Conservation (phyloP, 2,329 filamentous ascomycete genomes). For the Thyridium curvatum region DNA sequence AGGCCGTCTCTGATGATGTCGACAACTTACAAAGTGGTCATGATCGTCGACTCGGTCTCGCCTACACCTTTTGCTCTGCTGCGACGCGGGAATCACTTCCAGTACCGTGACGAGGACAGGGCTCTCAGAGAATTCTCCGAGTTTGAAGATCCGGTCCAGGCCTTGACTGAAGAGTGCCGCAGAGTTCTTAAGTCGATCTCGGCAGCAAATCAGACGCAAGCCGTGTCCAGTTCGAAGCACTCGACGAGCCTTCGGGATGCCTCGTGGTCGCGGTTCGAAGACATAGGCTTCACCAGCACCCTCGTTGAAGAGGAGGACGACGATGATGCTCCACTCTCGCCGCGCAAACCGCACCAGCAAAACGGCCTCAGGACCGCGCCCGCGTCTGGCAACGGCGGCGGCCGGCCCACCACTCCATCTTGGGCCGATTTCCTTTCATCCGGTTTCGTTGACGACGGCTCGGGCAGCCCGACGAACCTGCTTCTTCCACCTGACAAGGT, state of each 20-base stretch:
- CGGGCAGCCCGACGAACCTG: constrained; percentile 57
- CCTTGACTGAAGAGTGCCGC: constrained; percentile 88
- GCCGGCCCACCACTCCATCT: constrained; percentile 86
- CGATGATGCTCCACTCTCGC: constrained; percentile 40
- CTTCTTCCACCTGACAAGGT: constrained; percentile 88
- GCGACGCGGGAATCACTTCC: constrained; percentile 86
- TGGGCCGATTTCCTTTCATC: constrained; percentile 98
- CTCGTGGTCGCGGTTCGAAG: constrained; percentile 95
- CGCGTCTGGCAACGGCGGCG: constrained; percentile 60
- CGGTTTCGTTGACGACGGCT: constrained; percentile 76
- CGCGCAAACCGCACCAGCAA: constrained; percentile 28
- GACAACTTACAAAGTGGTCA: constrained; percentile 81
- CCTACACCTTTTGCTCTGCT: constrained; percentile 89
- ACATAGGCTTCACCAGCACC: constrained; percentile 79
- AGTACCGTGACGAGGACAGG: constrained; percentile 83
- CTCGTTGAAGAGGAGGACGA: constrained; percentile 67
- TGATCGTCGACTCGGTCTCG: constrained; percentile 94
- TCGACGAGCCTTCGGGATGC: constrained; percentile 74
- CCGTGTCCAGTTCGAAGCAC: constrained; percentile 60
- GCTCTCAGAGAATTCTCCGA: constrained; percentile 81
- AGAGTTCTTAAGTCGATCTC: constrained; percentile 87
- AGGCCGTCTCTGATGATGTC: constrained; percentile 70
- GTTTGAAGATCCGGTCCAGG: constrained; percentile 81
- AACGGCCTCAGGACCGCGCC: constrained; percentile 58
- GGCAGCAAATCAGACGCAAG: constrained; percentile 75